A percentile compares a stretch with the other conserved stretches of the same genome.
phyloP scores from a whole-genome alignment of 768 basidiomycete genomes.

The Tricholoma matsutake region DNA sequence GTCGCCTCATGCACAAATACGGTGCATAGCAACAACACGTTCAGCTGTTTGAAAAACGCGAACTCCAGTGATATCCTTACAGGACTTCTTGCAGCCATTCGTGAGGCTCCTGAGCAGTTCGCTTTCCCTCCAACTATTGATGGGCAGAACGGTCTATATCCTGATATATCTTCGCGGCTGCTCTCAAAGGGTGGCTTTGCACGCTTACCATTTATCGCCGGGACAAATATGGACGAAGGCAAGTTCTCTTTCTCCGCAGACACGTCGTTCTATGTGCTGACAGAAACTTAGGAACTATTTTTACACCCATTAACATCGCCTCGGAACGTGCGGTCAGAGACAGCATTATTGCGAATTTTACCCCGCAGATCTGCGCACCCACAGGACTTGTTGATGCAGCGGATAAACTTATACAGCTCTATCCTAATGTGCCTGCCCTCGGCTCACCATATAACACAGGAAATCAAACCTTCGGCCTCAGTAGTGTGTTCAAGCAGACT shows the following conservation, averaged over 20 bases:
- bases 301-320: slow-evolving; percentile 19
- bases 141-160: slow-evolving; percentile 35
- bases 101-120: slow-evolving; percentile 22
- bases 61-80: slow-evolving; percentile 27
- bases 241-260: neutral
- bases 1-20: slow-evolving; percentile 23
- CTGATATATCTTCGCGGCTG: slow-evolving; percentile 35
- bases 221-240: slow-evolving; percentile 47
- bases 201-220: slow-evolving; percentile 42
- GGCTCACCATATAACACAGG: slow-evolving; percentile 46
- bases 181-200: slow-evolving; percentile 32
- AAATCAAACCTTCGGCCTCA: slow-evolving; percentile 41
- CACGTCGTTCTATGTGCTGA: slow-evolving; percentile 1
- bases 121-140: slow-evolving; percentile 40
- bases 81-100: slow-evolving; percentile 23
- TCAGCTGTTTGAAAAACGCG: slow-evolving; percentile 27
- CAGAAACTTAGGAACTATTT: slow-evolving; percentile 28
- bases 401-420: slow-evolving; percentile 30
- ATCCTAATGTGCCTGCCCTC: slow-evolving; percentile 39
- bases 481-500: slow-evolving; percentile 36
- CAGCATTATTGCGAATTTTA: slow-evolving; percentile 20
- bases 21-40: slow-evolving; percentile 28
- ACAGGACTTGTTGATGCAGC: slow-evolving; percentile 15
- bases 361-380: slow-evolving; percentile 23
- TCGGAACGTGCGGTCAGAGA: slow-evolving; percentile 21